Evolutionary conservation across 2,329 filamentous ascomycete species (phyloP), one percentile per base, ranked within the genome.

Genomic region (Diaporthe aspalathi): DNA sequence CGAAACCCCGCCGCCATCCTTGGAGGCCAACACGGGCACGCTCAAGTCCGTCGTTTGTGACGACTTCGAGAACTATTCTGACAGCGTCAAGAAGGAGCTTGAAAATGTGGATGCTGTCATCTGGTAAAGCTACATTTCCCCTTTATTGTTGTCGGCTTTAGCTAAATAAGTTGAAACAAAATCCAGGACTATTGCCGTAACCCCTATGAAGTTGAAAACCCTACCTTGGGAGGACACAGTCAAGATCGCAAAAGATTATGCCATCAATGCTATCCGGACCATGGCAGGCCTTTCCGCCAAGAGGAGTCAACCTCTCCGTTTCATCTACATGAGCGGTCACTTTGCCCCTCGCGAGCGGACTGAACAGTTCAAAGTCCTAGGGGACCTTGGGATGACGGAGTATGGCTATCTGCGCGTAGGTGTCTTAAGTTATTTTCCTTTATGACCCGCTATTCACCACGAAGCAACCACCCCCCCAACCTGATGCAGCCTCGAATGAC

Each of bases 51-150:
- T 86, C 20, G 74, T 82, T 1, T 76, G 83, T 47, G 72, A 80
- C 1, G 80, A 85, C 73, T 86, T 84, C 45, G 76, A 75, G 20
- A 76, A 79, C 11, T 86, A 86, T 67, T 73, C 83, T 0, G 81
- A 84, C 1, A 74, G 78, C 1, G 79, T 82, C 3, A 84, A 80
- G 73, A 77, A 76, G 12, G 81, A 83, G 50, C 77, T 86, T 5
- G 72, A 80, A 1, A 82, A 79, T 2, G 84, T 84, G 1, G 78
- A 80, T 40, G 83, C 80, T 9, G 85, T 83, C 35, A 83, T 85
- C 60, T 85, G 83, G 83, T 84, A 40, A 35, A 17, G 8, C 2
- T 27, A n/a, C n/a, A 20, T 24, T 32, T 29, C 5, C 45, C 16
- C 38, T 7, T 62, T 40, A 27, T 22, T 9, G 5, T 35, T 17